A percentile compares a stretch with the other conserved stretches of the same genome.
phyloP scores from a whole-genome alignment of 2,329 filamentous ascomycete species.

The Cladorrhinum sp. region DNA sequence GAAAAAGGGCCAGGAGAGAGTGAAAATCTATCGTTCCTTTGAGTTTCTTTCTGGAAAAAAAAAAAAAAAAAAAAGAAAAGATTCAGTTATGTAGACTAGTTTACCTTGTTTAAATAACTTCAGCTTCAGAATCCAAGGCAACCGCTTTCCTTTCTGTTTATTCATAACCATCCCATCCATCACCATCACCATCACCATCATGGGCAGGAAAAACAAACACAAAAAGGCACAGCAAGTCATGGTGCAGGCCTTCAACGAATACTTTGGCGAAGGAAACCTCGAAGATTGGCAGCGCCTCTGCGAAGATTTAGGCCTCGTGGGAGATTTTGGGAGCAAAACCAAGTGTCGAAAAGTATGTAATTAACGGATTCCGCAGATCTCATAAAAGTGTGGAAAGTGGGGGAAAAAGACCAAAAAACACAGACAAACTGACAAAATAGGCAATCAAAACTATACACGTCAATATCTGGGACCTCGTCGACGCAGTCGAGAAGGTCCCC shows the following conservation, averaged over 20 bases:
- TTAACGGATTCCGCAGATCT: no score
- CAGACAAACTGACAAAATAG: no score
- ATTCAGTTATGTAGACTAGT: no score
- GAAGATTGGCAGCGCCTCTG: conserved; percentile 46
- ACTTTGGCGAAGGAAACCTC: conserved; percentile 35
- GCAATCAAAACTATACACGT: conserved; percentile 42
- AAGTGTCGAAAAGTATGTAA: conserved; percentile 44
- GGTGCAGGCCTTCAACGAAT: conserved; percentile 29
- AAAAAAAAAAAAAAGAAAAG: no score
- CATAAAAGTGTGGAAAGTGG: neutral
- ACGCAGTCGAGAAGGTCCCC: conserved; percentile 27
- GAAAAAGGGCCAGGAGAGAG: no score
- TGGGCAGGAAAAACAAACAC: conserved; percentile 15
- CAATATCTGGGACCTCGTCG: conserved; percentile 50
- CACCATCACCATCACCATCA: neutral
- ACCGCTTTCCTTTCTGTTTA: neutral
- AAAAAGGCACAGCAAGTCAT: conserved; percentile 5
- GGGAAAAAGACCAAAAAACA: neutral
- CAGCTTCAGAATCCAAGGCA: no score
- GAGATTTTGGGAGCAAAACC: conserved; percentile 39
- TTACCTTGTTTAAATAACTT: no score
- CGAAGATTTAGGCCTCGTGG: conserved; percentile 40
- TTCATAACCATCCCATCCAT: neutral
- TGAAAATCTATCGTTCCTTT: no score
- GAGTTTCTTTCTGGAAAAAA: no score